Conservation (phyloP, 768 basidiomycete genomes). For the Punctularia strigosozonata region DNA sequence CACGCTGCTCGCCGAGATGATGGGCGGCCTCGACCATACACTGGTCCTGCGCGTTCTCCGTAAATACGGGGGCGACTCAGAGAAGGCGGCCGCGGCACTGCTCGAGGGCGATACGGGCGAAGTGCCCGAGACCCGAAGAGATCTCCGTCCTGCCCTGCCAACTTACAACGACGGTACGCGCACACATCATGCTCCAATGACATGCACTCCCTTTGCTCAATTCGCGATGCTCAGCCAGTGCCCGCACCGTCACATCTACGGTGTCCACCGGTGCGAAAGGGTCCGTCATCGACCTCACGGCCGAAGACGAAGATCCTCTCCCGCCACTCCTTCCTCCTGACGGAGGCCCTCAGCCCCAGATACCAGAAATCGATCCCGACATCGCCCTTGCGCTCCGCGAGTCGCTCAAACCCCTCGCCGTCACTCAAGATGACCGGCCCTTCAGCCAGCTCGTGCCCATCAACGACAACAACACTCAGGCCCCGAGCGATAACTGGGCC, state of each 20-base stretch:
- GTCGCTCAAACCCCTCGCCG: slow-evolving; percentile 41
- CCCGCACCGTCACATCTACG: too few species aligned
- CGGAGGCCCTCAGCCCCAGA: too few species aligned
- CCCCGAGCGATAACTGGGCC: slow-evolving; percentile 56
- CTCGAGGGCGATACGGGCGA: slow-evolving; percentile 18
- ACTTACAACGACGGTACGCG: too few species aligned
- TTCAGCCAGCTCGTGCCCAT: too few species aligned
- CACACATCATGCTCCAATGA: slow-evolving; percentile 17
- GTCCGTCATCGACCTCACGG: slow-evolving; percentile 62
- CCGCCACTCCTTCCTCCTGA: too few species aligned
- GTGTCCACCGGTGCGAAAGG: too few species aligned
- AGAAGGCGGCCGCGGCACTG: slow-evolving; percentile 21
- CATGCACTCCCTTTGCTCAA: too few species aligned
- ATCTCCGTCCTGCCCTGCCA: too few species aligned
- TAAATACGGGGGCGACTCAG: slow-evolving; percentile 45
- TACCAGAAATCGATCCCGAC: too few species aligned
- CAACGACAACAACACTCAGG: too few species aligned
- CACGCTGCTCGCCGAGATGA: slow-evolving; percentile 22
- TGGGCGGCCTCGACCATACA: slow-evolving; percentile 29
- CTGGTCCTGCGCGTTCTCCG: slow-evolving; percentile 44
- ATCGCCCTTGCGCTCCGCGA: slow-evolving; percentile 40
- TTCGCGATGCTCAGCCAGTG: too few species aligned
- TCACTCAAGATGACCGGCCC: slow-evolving; percentile 23
- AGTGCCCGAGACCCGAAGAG: too few species aligned
- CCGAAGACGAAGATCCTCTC: slow-evolving; percentile 38